Base-by-base conservation (phyloP, 1,139 yeast genomes). In the Pichia sp. region DNA sequence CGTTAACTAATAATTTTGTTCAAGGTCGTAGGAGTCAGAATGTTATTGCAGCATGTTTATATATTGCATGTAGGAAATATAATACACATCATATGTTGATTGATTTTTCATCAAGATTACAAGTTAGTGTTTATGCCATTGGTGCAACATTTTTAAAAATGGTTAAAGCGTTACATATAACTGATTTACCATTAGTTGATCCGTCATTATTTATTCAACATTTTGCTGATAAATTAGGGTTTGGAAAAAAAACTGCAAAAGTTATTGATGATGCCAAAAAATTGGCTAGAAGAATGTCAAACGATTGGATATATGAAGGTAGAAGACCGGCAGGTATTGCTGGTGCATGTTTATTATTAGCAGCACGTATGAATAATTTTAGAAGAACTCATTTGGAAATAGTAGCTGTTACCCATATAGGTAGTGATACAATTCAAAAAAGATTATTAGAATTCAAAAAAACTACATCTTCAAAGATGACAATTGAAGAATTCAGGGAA, bases 311-410 rank as follows among this genome's bases (percentile, higher is more conserved):
- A 52, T 86, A 83, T 59, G 95, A 87, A 63, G 99, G 99, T 30
- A 76, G 99, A 61, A 74, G 98, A 51, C 98, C 98, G 0, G 97
- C 98, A 0, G 98, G 99, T 58, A 78, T 92, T 42, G 98, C 98
- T 0, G 99, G 98, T 28, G 98, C 98, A 0, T 89, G 97, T 64
- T 74, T 92, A 2, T 64, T 94, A 41, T 67, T 92, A 43, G 98
- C 99, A 0, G 92, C 97, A 4, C 75, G 98, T 64, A 92, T 92
- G 97, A 92, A 92, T 65, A 90, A 90, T 59, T 81, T 86, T 61
- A 75, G 96, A 57, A 73, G 97, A 58, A 83, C 95, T 4, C 96
- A 92, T 64, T 79, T 92, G 1, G 97, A 94, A 61, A 83, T 94
- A 46, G 97, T 92, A 24, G 94, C 95, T 0, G 92, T 92, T 25